Evolutionary conservation across 805 yeast genomes (phyloP), one percentile per base, ranked within the genome.

Genomic region (Wickerhamiella musiphila): DNA sequence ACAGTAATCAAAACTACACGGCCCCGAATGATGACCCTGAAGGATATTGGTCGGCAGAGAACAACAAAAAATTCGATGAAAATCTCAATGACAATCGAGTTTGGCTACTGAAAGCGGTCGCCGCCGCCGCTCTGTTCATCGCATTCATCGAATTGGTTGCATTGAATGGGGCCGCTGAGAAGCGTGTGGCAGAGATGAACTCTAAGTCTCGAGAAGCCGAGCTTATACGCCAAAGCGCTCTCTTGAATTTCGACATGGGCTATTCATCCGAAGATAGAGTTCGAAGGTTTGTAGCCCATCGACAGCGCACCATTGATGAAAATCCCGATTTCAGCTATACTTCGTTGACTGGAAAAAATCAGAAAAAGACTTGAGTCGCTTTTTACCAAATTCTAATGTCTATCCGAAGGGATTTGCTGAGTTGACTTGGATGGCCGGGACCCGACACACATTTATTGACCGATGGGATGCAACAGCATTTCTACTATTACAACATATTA

Each of bases 231-330:
- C 38, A 33, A 39, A 11, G 67, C 59, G 36, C 54, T 60, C 39
- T 43, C 22, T 66, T 70, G 1, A 72, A 71, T 45, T 69, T 59
- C 44, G 74, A 75, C 2, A 47, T 63, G 24, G 78, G 70, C 19
- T 52, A 45, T 5, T 57, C 62, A 14, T 63, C 65, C 38, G 49
- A 63, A 30, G 64, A 68, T 3, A 55, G 78, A 23, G 59, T 72
- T 17, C 56, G 61, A 36, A 56, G 81, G 37, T 73, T 73, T 44
- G 40, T 73, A 34, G 67, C 39, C 14, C 45, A 41, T 10, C 43
- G 58, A 16, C 44, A 51, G 37, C 35, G 36, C 18, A 38, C 41
- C n/a, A 32, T 44, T 9, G 45, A 41, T 25, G 18, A 27, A 13
- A 11, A 21, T 15, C 29, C 35, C 12, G 27, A 27, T 20, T 14